phyloP scores from a whole-genome alignment of 108 stramenopile genomes.

The Cyclotella sp. region DNA sequence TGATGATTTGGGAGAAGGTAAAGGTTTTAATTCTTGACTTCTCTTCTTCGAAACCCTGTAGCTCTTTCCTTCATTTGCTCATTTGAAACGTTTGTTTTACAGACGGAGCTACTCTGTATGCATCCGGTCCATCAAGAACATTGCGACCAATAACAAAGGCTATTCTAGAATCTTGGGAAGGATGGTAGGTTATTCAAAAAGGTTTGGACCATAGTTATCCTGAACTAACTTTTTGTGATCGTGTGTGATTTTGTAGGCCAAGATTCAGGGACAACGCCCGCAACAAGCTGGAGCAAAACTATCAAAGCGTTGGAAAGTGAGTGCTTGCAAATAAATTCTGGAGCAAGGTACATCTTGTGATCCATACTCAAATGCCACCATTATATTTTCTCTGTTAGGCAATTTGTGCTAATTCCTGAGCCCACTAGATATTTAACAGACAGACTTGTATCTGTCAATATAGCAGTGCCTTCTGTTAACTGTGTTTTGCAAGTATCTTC shows the following conservation, averaged over 20 bases:
- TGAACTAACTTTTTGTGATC: not conserved
- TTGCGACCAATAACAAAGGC: conserved; percentile 73
- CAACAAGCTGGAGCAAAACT: conserved; percentile 54
- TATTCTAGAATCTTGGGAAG: conserved; percentile 77
- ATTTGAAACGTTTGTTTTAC: not conserved
- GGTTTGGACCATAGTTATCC: not conserved
- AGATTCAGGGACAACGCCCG: conserved; percentile 69
- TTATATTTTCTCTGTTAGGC: conserved; percentile 9
- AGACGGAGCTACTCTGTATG: conserved; percentile 75
- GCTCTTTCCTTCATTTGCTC: not conserved
- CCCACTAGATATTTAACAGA: conserved; percentile 76
- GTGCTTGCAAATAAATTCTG: not conserved
- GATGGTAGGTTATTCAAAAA: conserved; percentile 53
- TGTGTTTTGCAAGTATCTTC: conserved; percentile 62
- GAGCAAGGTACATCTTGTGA: not conserved
- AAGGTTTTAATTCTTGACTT: not conserved
- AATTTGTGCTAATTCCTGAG: conserved; percentile 77
- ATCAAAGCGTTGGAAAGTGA: conserved; percentile 57
- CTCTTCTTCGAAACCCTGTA: not conserved
- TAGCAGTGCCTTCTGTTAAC: conserved; percentile 71
- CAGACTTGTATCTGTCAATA: conserved; percentile 74
- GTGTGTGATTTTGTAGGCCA: conserved; percentile 40
- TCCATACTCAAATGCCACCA: not conserved
- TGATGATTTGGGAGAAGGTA: conserved; percentile 71
- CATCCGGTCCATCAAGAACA: conserved; percentile 75